Evolutionary conservation across 768 basidiomycete genomes (phyloP).

Genomic region (Coprinopsis strossmayeri): DNA sequence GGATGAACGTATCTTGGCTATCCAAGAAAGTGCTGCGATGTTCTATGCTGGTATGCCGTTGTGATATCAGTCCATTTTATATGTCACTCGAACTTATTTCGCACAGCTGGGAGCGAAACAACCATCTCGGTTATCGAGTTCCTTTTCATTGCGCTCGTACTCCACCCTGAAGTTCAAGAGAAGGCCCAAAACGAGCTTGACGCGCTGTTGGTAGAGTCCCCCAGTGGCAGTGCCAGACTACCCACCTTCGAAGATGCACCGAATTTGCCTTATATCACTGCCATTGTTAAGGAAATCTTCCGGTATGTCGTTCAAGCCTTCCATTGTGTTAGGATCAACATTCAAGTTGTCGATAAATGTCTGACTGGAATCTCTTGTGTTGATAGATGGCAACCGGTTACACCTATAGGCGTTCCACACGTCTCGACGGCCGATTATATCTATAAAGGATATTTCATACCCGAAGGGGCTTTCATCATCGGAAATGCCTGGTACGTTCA

Average conservation of each 20-base stretch:
- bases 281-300: slow-evolving; percentile 26
- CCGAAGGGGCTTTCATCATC: slow-evolving; percentile 17
- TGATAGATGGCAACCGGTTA: slow-evolving; percentile 18
- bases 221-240: slow-evolving; percentile 15
- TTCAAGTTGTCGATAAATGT: neutral
- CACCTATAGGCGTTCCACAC: slow-evolving; percentile 28
- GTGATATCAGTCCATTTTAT: neutral
- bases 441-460: neutral
- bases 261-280: slow-evolving; percentile 28
- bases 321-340: no score
- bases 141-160: slow-evolving; percentile 12
- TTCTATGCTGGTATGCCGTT: slow-evolving; percentile 10
- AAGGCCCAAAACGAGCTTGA: slow-evolving; percentile 36
- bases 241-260: slow-evolving; percentile 27
- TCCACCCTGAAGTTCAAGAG: slow-evolving; percentile 26
- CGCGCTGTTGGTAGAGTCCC: neutral
- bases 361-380: neutral
- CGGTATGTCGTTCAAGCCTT: slow-evolving; percentile 13
- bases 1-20: neutral
- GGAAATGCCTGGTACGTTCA: slow-evolving; percentile 22
- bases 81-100: neutral
- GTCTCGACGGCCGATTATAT: slow-evolving; percentile 32
- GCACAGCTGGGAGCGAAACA: slow-evolving; percentile 13
- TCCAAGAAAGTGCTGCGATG: slow-evolving; percentile 12
- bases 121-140: slow-evolving; percentile 7